phyloP scores from a whole-genome alignment of 192 early-diverging fungal species.

The Lunasporangiospora selenospora region DNA sequence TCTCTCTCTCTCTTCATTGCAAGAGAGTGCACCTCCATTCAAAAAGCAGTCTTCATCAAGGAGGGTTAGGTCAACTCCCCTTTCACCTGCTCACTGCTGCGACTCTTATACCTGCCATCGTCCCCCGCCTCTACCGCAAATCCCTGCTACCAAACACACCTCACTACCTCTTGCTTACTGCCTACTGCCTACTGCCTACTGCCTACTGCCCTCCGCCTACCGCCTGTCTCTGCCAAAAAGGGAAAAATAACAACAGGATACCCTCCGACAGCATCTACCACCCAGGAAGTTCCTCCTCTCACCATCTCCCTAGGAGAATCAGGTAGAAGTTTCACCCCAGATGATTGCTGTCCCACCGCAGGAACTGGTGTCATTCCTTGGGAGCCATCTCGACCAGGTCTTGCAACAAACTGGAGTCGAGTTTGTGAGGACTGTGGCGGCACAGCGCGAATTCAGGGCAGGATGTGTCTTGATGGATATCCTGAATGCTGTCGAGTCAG shows the following conservation, averaged over 20 bases:
- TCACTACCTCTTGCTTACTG: not conserved
- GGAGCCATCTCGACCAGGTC: conserved; percentile 45
- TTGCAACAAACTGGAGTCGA: conserved; percentile 24
- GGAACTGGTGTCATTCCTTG: conserved; percentile 41
- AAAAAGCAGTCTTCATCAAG: too few relatives aligned
- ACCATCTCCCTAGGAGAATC: not conserved
- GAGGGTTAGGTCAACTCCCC: too few relatives aligned
- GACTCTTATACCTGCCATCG: too few relatives aligned
- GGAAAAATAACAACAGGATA: too few relatives aligned
- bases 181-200: not conserved
- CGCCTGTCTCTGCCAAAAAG: not conserved
- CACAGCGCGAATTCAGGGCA: conserved; percentile 21
- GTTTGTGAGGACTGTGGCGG: conserved; percentile 25
- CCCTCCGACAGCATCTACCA: too few relatives aligned
- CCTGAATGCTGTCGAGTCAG: conserved; percentile 30
- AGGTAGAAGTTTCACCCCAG: not conserved
- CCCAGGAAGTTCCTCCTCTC: too few relatives aligned
- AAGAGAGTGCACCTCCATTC: too few relatives aligned
- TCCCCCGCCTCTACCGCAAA: too few relatives aligned
- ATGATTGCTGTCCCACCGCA: conserved; percentile 44
- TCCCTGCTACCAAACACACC: too few relatives aligned
- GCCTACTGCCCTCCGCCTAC: not conserved
- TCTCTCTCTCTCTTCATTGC: too few relatives aligned
- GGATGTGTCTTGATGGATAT: conserved; percentile 44
- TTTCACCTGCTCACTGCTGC: too few relatives aligned